These are phyloP conservation scores for Amanita inopinata DNA, from an alignment of 768 basidiomycete genomes.

Conservation along the genomic window DNA sequence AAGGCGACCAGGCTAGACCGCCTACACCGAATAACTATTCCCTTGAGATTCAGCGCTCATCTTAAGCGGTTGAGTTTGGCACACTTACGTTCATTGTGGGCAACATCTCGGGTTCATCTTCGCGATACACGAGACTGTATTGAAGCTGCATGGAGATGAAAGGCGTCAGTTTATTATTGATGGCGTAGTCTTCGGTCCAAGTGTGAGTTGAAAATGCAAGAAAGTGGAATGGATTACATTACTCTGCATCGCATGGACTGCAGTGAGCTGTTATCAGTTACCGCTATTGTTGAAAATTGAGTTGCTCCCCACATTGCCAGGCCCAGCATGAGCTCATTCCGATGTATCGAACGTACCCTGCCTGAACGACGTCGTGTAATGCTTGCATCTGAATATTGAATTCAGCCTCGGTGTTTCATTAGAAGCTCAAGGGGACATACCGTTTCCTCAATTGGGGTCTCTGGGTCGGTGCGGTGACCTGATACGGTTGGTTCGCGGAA, in stretches of 20 bases:
- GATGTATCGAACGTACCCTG: constrained; percentile 33
- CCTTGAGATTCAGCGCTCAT: background rate
- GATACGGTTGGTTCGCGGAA: background rate
- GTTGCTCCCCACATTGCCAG: constrained; percentile 17
- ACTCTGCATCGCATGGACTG: too few species aligned
- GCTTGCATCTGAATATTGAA: constrained; percentile 29
- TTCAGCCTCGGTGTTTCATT: background rate
- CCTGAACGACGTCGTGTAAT: constrained; percentile 35
- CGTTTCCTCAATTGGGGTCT: constrained; percentile 32
- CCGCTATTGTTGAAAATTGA: too few species aligned
- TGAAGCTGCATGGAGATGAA: constrained; percentile 69
- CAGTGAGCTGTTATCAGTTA: too few species aligned
- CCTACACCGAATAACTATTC: background rate
- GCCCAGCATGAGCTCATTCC: constrained; percentile 29
- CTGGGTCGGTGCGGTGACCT: constrained; percentile 28
- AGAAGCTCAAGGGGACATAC: constrained; percentile 8
- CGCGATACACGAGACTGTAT: constrained; percentile 50
- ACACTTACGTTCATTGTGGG: constrained; percentile 50
- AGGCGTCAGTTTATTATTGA: constrained; percentile 43
- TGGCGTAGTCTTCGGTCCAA: constrained; percentile 54
- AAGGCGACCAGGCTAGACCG: background rate
- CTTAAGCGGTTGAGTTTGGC: too few species aligned
- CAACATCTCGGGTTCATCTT: constrained; percentile 59
- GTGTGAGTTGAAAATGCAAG: too few species aligned
- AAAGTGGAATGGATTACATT: too few species aligned